phyloP scores from a whole-genome alignment of 139 green algal genomes.

The Dunaliella primolecta region DNA sequence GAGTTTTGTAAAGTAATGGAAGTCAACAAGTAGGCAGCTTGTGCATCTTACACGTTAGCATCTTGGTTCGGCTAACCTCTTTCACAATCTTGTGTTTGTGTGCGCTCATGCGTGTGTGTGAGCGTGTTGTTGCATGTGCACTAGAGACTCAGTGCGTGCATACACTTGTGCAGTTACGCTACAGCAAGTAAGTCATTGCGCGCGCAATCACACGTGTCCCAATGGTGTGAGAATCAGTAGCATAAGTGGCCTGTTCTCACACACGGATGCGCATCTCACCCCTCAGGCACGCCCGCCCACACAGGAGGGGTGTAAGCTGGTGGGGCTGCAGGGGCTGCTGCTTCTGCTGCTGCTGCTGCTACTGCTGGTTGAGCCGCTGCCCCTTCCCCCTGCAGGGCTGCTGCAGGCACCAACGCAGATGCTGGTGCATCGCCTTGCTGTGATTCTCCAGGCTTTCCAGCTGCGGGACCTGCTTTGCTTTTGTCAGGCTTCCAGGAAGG shows the following conservation, averaged over 20 bases:
- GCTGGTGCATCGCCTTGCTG: no score
- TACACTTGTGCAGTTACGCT: neutral
- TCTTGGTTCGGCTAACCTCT: no score
- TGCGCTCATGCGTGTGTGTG: neutral
- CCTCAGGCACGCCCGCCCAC: constrained; percentile 58
- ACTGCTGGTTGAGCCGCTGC: neutral
- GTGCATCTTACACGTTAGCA: no score
- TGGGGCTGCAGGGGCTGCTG: neutral
- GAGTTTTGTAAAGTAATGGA: no score
- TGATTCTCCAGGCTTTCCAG: no score
- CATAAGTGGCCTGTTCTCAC: no score
- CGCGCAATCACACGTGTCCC: no score
- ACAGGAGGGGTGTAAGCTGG: constrained; percentile 49
- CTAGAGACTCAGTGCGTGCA: neutral
- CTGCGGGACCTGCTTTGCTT: neutral
- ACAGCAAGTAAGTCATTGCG: neutral
- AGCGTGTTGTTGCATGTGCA: no score
- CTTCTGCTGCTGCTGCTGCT: neutral
- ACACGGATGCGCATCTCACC: constrained; percentile 35
- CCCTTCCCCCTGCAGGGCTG: neutral
- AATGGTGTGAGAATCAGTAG: no score
- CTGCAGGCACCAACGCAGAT: neutral
- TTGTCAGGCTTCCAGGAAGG: neutral
- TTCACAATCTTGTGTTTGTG: no score
- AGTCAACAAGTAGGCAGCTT: no score